Evolutionary conservation across 495 filamentous ascomycete species (phyloP).

Genomic region (Podospora sp.): DNA sequence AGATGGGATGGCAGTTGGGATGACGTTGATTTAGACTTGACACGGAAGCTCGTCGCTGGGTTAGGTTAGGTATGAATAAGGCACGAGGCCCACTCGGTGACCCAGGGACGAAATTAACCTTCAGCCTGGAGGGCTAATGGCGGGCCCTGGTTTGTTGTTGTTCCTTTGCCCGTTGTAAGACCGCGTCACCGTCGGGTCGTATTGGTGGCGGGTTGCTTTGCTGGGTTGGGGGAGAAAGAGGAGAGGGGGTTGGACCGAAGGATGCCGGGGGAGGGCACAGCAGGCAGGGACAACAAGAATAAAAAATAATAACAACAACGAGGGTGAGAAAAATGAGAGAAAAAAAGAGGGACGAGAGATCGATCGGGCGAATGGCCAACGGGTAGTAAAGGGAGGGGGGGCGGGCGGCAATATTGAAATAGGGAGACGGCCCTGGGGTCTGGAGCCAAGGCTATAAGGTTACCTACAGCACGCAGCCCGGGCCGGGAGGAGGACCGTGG

Average conservation of each 20-base stretch:
- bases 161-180: background rate
- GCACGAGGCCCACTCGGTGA: background rate
- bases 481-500: too few relatives aligned
- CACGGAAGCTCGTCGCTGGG: background rate
- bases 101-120: background rate
- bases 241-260: background rate
- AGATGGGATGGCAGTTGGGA: background rate
- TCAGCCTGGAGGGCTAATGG: slow-evolving; percentile 4
- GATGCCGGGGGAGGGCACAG: background rate
- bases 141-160: background rate
- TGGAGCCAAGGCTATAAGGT: too few relatives aligned
- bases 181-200: slow-evolving; percentile 12
- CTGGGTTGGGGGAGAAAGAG: slow-evolving; percentile 9
- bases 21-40: slow-evolving; percentile 16
- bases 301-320: background rate
- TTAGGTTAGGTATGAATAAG: slow-evolving; percentile 7
- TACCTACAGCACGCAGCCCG: background rate
- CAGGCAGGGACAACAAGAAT: background rate
- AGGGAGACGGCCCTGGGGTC: background rate
- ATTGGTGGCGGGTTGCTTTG: slow-evolving; percentile 10
- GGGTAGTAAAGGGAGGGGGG: background rate
- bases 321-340: background rate
- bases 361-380: background rate
- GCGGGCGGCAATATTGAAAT: background rate
- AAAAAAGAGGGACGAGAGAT: background rate